Conservation (phyloP, 768 basidiomycete species). For the Trichaptum fuscoviolaceum region DNA sequence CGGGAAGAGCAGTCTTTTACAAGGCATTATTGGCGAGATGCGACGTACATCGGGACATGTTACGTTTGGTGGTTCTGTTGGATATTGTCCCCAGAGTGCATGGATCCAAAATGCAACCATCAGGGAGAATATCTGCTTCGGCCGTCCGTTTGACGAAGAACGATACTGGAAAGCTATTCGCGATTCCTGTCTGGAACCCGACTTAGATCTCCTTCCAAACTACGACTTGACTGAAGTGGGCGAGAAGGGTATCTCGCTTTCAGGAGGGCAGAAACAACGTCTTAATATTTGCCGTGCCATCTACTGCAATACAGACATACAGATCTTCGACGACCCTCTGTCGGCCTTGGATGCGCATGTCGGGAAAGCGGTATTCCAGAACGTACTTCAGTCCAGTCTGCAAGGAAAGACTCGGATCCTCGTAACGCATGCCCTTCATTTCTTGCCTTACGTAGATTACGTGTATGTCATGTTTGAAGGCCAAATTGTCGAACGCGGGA, state of each 20-base stretch:
- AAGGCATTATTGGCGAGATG: slow-evolving; percentile 84
- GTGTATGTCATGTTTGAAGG: slow-evolving; percentile 79
- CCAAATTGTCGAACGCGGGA: slow-evolving; percentile 72
- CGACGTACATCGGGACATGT: slow-evolving; percentile 58
- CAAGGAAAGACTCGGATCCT: slow-evolving; percentile 76
- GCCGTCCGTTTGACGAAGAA: slow-evolving; percentile 73
- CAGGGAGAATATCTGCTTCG: slow-evolving; percentile 87
- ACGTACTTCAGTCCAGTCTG: slow-evolving; percentile 64
- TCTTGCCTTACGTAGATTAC: slow-evolving; percentile 83
- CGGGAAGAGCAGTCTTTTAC: slow-evolving; percentile 65
- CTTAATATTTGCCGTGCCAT: slow-evolving; percentile 84
- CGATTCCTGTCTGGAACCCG: slow-evolving; percentile 75
- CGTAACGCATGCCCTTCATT: slow-evolving; percentile 89
- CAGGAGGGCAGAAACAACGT: slow-evolving; percentile 78
- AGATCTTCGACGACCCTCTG: slow-evolving; percentile 86
- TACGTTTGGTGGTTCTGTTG: slow-evolving; percentile 68
- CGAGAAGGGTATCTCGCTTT: slow-evolving; percentile 82
- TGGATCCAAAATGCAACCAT: slow-evolving; percentile 94
- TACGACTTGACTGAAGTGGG: slow-evolving; percentile 85
- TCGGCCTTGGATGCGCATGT: slow-evolving; percentile 94
- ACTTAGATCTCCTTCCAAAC: slow-evolving; percentile 69
- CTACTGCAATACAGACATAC: slow-evolving; percentile 81
- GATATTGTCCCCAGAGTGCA: slow-evolving; percentile 81
- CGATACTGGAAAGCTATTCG: slow-evolving; percentile 77
- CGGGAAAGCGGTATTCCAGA: slow-evolving; percentile 80